phyloP scores from a whole-genome alignment of 129 eudicot species.

The Rutidosis leptorrhynchoides region DNA sequence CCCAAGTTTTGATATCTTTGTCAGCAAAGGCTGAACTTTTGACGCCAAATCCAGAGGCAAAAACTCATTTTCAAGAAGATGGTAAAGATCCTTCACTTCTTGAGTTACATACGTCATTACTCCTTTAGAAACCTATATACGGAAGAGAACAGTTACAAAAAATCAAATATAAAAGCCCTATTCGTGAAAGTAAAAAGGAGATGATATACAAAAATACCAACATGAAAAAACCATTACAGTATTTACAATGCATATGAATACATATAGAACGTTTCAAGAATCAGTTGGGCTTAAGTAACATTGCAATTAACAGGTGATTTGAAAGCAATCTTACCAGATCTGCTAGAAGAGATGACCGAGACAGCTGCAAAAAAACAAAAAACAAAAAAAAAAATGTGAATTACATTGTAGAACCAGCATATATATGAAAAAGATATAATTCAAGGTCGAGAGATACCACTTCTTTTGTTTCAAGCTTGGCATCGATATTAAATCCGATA shows the following conservation, averaged over 20 bases:
- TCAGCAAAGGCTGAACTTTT: conserved; percentile 55
- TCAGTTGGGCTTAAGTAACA: too few relatives aligned
- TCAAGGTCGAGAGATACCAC: too few relatives aligned
- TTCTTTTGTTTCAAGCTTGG: conserved; percentile 52
- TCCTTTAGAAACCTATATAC: conserved; percentile 69
- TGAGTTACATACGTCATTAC: conserved; percentile 67
- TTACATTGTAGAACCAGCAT: too few relatives aligned
- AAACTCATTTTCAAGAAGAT: conserved; percentile 60
- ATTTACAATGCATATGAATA: too few relatives aligned
- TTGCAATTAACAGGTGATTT: too few relatives aligned
- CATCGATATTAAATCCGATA: conserved; percentile 52
- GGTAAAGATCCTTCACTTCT: conserved; percentile 72
- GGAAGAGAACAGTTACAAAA: too few relatives aligned
- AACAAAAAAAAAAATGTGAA: neutral
- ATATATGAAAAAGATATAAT: too few relatives aligned
- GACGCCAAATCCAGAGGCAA: conserved; percentile 52
- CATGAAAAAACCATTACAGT: too few relatives aligned
- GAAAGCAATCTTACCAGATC: conserved; percentile 40
- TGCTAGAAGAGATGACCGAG: conserved; percentile 41
- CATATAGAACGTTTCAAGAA: too few relatives aligned
- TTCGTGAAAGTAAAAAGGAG: too few relatives aligned
- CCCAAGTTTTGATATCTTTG: conserved; percentile 63
- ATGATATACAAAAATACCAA: too few relatives aligned
- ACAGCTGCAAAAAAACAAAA: conserved; percentile 38
- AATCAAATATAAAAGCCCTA: too few relatives aligned